Conservation (phyloP, 352 stramenopile genomes). For the Globisporangium acanthophoron region DNA sequence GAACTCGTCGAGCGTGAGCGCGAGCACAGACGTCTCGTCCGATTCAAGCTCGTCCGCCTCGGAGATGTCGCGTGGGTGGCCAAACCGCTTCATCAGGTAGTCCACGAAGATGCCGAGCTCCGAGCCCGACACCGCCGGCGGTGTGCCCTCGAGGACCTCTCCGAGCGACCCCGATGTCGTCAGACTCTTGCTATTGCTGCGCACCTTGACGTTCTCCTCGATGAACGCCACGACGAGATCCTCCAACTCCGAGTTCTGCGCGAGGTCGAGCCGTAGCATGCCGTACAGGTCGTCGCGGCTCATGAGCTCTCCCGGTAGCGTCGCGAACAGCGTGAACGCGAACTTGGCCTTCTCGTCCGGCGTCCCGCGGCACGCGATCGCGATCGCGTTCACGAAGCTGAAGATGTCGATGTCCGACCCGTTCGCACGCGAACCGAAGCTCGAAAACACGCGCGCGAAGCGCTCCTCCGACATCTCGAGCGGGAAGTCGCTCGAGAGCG, state of each 20-base stretch:
- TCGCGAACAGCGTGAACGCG: constrained; percentile 77
- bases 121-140: constrained; percentile 69
- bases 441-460: constrained; percentile 71
- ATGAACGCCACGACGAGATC: constrained; percentile 57
- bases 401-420: constrained; percentile 82
- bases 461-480: constrained; percentile 82
- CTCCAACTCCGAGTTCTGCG: constrained; percentile 69
- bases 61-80: constrained; percentile 24
- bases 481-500: constrained; percentile 71
- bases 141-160: constrained; percentile 49
- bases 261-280: constrained; percentile 80
- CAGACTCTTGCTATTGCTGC: constrained; percentile 39
- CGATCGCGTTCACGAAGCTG: constrained; percentile 79
- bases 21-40: constrained; percentile 25
- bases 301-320: constrained; percentile 44
- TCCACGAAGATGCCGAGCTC: constrained; percentile 80
- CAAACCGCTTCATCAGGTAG: constrained; percentile 58
- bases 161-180: constrained; percentile 40
- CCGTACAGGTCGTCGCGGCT: constrained; percentile 76
- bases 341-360: constrained; percentile 71
- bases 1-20: constrained; percentile 68
- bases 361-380: constrained; percentile 68
- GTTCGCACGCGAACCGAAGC: constrained; percentile 74
- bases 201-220: constrained; percentile 44
- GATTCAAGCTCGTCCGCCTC: constrained; percentile 17